These are phyloP conservation scores for Piper betle DNA, from an alignment of 164 flowering plant species.

Conservation along the genomic window DNA sequence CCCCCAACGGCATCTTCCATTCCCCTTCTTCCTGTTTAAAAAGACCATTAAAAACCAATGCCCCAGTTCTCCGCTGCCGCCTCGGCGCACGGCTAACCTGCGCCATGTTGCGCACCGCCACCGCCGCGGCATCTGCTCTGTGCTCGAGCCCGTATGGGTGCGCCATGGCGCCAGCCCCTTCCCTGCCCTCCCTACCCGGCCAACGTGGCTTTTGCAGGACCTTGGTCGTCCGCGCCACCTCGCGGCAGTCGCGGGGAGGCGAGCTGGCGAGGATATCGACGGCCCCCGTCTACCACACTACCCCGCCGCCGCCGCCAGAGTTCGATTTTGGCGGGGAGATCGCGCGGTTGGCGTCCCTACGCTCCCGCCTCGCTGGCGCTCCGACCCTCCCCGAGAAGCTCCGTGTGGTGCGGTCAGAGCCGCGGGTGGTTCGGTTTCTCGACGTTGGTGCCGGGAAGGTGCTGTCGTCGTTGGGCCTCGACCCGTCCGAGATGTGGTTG, in stretches of 20 bases:
- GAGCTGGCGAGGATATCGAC: conserved; percentile 38
- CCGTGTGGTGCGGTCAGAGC: conserved; percentile 29
- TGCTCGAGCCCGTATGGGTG: not conserved
- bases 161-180: conserved; percentile 3
- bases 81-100: not conserved
- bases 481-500: conserved; percentile 32
- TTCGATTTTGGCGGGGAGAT: conserved; percentile 40
- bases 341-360: conserved; percentile 33
- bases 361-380: conserved; percentile 19
- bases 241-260: not conserved
- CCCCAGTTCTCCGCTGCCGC: not conserved
- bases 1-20: not conserved
- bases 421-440: conserved; percentile 40
- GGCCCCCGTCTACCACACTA: conserved; percentile 44
- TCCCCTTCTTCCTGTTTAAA: not conserved
- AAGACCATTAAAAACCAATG: not conserved
- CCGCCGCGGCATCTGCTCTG: not conserved
- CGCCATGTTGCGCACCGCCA: not conserved
- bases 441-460: not conserved
- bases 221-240: not conserved
- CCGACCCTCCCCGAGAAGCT: conserved; percentile 17
- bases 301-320: conserved; percentile 33
- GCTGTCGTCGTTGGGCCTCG: conserved; percentile 17
- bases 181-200: conserved; percentile 2
- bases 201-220: not conserved